Evolutionary conservation across 2,329 filamentous ascomycete genomes (phyloP), one percentile per base, ranked within the genome.

Genomic region (Hymenoscyphus occultus): DNA sequence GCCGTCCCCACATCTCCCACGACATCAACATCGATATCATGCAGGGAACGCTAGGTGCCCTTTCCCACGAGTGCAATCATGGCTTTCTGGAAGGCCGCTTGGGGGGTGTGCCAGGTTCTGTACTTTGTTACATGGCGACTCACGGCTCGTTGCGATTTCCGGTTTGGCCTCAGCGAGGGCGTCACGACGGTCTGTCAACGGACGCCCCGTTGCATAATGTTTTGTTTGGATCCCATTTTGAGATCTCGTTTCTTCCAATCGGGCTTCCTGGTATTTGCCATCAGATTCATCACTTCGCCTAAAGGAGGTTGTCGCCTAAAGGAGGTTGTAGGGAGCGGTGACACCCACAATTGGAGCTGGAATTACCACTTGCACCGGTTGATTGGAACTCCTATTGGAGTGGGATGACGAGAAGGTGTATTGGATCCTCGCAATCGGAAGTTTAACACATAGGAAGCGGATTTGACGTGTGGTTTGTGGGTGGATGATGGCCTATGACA

Each of bases 181-280:
- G 32, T 57, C 28, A 28, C 7, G 42, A 54, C 22, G 48, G 28
- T 28, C 48, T 28, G 19, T 54, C 48, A 54, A 54, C 19, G 19
- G 48, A 54, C 13, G 31, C 59, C 48, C 59, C 59, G 6, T 42
- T 39, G 59, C 59, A 54, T 61, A 61, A 54, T 6, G 42, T 61
- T 61, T 61, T 60, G 58, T 61, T 54, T 51, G 12, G 59, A 12
- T 39, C 40, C n/a, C 54, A 22, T 32, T 39, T 54, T 51, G 13
- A 5, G 40, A 61, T 22, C 19, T 42, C 28, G 16, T 54, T 61
- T 35, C 40, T 31, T 39, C 40, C 59, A 39, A 51, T 51, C 40
- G 42, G 59, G 39, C 48, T 10, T 54, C 13, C 22, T 28, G 9
- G 48, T 19, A 19, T 54, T 54, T 54, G 48, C 19, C 48, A 22